phyloP scores from a whole-genome alignment of 1,284 basidiomycete species.

The Cryptococcus hybrid region DNA sequence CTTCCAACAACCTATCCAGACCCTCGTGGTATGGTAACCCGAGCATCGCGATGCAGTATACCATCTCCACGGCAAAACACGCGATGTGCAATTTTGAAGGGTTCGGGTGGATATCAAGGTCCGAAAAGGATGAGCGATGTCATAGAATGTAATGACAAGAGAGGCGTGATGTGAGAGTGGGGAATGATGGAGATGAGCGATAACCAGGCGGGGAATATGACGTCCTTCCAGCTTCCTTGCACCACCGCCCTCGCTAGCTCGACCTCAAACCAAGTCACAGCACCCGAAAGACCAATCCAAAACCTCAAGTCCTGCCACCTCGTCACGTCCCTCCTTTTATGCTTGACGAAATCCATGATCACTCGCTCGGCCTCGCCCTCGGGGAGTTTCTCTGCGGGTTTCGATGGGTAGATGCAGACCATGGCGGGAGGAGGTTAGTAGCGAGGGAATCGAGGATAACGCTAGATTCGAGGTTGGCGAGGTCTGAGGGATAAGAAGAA shows the following conservation, averaged over 20 bases:
- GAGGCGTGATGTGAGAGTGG: conserved; percentile 33
- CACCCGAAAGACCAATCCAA: conserved; percentile 26
- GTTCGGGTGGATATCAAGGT: conserved; percentile 25
- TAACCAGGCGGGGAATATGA: conserved; percentile 30
- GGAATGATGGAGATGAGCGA: conserved; percentile 25
- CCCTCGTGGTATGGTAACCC: conserved; percentile 45
- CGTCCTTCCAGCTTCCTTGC: conserved; percentile 17
- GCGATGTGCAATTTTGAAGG: conserved; percentile 24
- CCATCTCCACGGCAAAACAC: conserved; percentile 30
- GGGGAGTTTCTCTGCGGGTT: conserved; percentile 3
- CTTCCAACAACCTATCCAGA: conserved; percentile 37
- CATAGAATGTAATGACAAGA: conserved; percentile 41
- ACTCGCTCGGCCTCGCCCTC: conserved; percentile 26
- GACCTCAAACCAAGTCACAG: conserved; percentile 21
- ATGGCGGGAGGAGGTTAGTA: conserved; percentile 19
- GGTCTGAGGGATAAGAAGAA: conserved; percentile 23
- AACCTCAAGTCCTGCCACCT: conserved; percentile 24
- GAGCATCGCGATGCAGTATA: conserved; percentile 43
- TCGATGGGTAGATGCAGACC: not conserved
- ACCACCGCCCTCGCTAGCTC: conserved; percentile 15
- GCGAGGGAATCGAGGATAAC: conserved; percentile 38
- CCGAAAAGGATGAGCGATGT: conserved; percentile 43
- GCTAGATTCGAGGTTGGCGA: conserved; percentile 39
- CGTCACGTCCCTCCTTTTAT: conserved; percentile 5
- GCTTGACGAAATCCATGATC: conserved; percentile 28